phyloP scores from a whole-genome alignment of 306 rosid genomes.

The Gastrolobium bilobum region DNA sequence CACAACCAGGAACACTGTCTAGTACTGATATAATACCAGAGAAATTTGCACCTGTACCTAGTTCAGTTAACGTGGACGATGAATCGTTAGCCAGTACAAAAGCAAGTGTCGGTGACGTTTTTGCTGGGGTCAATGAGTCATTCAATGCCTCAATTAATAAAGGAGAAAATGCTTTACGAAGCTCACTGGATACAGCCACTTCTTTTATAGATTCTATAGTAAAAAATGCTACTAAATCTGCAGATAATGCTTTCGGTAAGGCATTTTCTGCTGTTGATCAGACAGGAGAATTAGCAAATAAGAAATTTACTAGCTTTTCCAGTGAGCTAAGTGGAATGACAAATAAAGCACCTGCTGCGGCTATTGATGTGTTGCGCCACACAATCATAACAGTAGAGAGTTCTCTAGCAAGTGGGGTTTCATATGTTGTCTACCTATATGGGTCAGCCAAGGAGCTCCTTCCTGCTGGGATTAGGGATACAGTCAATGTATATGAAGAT shows the following conservation, averaged over 20 bases:
- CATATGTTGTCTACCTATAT: slow-evolving; percentile 68
- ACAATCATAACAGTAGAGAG: slow-evolving; percentile 70
- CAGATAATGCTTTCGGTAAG: slow-evolving; percentile 61
- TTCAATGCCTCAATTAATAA: slow-evolving; percentile 63
- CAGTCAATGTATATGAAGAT: slow-evolving; percentile 73
- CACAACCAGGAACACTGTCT: slow-evolving; percentile 56
- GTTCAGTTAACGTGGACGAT: slow-evolving; percentile 49
- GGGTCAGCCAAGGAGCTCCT: slow-evolving; percentile 80
- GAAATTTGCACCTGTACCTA: slow-evolving; percentile 45
- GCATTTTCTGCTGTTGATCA: slow-evolving; percentile 71
- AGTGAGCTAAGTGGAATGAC: slow-evolving; percentile 67
- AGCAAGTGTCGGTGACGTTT: slow-evolving; percentile 59
- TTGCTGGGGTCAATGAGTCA: slow-evolving; percentile 58
- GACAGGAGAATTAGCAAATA: slow-evolving; percentile 69
- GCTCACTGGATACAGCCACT: slow-evolving; percentile 64
- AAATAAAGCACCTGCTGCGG: slow-evolving; percentile 65
- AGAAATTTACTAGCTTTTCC: slow-evolving; percentile 65
- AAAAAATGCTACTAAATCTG: slow-evolving; percentile 63
- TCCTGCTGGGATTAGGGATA: slow-evolving; percentile 73
- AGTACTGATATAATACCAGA: slow-evolving; percentile 53
- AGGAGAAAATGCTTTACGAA: slow-evolving; percentile 65
- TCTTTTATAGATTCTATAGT: slow-evolving; percentile 65
- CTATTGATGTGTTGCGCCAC: slow-evolving; percentile 70
- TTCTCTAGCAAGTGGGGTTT: slow-evolving; percentile 72
- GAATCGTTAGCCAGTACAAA: slow-evolving; percentile 60